A percentile compares a stretch with the other conserved stretches of the same genome.
These are phyloP conservation scores for Magnusiomyces clavatus DNA, from an alignment of 1,139 yeast species.

Conservation along the genomic window DNA sequence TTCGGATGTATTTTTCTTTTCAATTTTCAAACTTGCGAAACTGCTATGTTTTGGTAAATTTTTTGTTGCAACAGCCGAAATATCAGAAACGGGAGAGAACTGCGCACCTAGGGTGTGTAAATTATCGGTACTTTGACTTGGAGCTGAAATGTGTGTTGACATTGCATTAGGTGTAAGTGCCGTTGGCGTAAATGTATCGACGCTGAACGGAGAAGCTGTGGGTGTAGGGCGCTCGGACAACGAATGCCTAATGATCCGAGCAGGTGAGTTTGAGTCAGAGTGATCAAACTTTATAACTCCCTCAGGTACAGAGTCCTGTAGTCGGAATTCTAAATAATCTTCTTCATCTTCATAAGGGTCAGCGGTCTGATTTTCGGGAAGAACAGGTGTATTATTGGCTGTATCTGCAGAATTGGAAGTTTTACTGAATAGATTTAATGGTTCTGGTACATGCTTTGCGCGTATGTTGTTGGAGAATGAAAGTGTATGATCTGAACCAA, in stretches of 20 bases:
- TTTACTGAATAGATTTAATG: no score
- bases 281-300: slow-evolving; percentile 3
- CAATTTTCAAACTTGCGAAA: no score
- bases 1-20: background rate
- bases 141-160: background rate
- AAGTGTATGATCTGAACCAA: no score
- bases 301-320: background rate
- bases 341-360: slow-evolving; percentile 9
- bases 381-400: background rate
- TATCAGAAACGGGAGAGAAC: background rate
- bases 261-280: slow-evolving; percentile 1
- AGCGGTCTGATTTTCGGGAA: background rate
- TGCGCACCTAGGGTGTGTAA: background rate
- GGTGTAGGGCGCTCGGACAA: background rate
- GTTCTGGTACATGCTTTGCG: no score
- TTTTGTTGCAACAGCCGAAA: background rate
- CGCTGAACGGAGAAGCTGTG: background rate
- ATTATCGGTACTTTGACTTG: background rate
- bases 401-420: background rate
- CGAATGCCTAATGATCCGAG: no score
- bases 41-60: no score
- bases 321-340: slow-evolving; percentile 12
- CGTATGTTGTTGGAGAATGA: no score
- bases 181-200: background rate
- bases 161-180: background rate